Percentiles rank a stretch among this genome's conserved stretches.
phyloP scores from a whole-genome alignment of 768 basidiomycete genomes.

The Termitomyces sp. region DNA sequence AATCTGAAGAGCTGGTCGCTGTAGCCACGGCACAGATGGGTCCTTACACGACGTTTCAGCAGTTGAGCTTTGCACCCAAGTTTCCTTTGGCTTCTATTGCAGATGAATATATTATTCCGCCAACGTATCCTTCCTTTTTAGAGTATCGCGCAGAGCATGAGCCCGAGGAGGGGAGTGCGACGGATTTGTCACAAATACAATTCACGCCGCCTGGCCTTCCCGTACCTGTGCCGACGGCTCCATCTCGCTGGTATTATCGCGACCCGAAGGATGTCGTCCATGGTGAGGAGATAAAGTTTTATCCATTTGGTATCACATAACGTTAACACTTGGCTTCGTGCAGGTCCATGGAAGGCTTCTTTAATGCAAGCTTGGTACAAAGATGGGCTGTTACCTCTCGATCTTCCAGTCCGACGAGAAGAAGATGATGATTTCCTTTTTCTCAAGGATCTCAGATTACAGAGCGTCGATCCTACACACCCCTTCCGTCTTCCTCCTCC shows the following conservation, averaged over 20 bases:
- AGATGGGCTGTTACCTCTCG: conserved; percentile 75
- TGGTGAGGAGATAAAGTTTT: conserved; percentile 38
- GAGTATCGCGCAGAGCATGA: conserved; percentile 64
- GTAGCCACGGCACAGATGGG: conserved; percentile 69
- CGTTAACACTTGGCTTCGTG: neutral
- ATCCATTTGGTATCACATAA: neutral
- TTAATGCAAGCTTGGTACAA: conserved; percentile 90
- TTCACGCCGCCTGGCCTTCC: conserved; percentile 80
- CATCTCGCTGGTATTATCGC: conserved; percentile 76
- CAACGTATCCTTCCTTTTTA: conserved; percentile 78
- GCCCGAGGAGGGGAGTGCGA: conserved; percentile 39
- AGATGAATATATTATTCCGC: conserved; percentile 88
- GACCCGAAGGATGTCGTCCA: conserved; percentile 79
- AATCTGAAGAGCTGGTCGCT: conserved; percentile 62
- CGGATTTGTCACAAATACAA: conserved; percentile 54
- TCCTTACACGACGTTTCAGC: conserved; percentile 90
- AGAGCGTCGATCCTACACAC: conserved; percentile 75
- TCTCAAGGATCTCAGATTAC: conserved; percentile 69
- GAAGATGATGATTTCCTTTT: conserved; percentile 63
- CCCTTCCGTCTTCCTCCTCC: conserved; percentile 58
- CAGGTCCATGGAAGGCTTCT: conserved; percentile 84
- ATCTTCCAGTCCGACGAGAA: conserved; percentile 76
- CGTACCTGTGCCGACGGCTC: conserved; percentile 58
- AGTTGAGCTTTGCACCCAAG: conserved; percentile 76
- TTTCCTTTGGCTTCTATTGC: conserved; percentile 87